Evolutionary conservation across 1,284 basidiomycete species (phyloP), one percentile per base, ranked within the genome.

Genomic region (Apiotrichum akiyoshidainum): DNA sequence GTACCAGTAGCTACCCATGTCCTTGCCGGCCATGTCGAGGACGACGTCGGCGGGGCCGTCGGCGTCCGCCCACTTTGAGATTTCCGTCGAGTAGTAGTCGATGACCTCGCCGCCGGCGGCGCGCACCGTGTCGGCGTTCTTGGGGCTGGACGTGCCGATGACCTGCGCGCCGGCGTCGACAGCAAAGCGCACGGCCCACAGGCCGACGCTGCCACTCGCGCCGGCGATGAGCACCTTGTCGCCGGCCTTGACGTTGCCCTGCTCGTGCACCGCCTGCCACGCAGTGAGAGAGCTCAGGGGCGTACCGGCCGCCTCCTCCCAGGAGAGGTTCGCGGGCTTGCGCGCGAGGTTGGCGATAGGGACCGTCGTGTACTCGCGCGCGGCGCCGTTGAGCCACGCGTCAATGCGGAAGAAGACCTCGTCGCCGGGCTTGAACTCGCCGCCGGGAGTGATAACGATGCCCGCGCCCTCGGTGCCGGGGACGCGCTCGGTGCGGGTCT

Each of bases 391-490:
- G 13, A 59, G 41, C 45, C 47, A 49, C 7, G 61, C 61, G 42
- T 63, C 52, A 49, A 40, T 51, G 48, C 61, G 61, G 52, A 39
- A 63, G 34, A 59, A 51, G 48, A 59, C 58, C 17, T 44, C 49
- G 48, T 63, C 55, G 46, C 61, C 61, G 3, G 17, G 11, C 26
- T 52, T 49, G 41, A 57, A 57, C 9, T 14, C 8, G 9, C 51
- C 35, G 0, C 14, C n/a, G 31, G 31, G 16, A 2, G 55, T 52
- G 16, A 41, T 46, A 26, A 63, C 45, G 19, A 57, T 41, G 16
- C 61, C 61, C 7, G 61, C 58, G 17, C 61, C 57, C 51, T 63
- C 61, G 2, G 61, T 59, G 6, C 61, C 61, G 13, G 55, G 61
- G n/a, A 63, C 49, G 48, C 61, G 57, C 34, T 22, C 26, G 3